Percentiles rank a stretch among this genome's conserved stretches.
Evolutionary conservation across 1,139 yeast genomes (phyloP).

Genomic region (Hemisphaericaspora lyxosophila): DNA sequence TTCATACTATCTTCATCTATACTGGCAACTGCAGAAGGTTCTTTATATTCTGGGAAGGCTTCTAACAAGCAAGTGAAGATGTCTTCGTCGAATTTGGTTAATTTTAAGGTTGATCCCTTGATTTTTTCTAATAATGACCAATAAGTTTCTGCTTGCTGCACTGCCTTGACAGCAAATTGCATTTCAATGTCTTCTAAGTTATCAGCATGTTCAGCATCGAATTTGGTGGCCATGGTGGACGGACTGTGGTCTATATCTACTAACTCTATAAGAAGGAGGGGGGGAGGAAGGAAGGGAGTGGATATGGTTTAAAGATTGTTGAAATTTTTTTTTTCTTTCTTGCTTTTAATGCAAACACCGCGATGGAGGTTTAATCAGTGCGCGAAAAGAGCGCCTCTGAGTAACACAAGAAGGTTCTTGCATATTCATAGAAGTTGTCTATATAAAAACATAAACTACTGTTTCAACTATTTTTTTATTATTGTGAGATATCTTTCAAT

Average conservation of each 20-base stretch:
- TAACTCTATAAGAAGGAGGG: too few species aligned
- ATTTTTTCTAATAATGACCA: constrained; percentile 76
- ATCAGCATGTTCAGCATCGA: constrained; percentile 57
- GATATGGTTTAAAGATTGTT: background rate
- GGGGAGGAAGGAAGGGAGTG: too few species aligned
- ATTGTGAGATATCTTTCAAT: constrained; percentile 20
- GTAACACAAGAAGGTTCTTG: background rate
- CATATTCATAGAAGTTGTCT: too few species aligned
- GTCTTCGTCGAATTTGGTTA: constrained; percentile 82
- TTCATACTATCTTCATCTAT: constrained; percentile 83
- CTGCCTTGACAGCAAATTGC: constrained; percentile 98
- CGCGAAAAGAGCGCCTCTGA: too few species aligned
- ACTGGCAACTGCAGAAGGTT: constrained; percentile 52
- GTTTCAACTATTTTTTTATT: background rate
- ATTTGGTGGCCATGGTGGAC: constrained; percentile 25
- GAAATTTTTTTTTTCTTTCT: background rate
- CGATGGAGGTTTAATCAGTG: background rate
- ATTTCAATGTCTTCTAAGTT: constrained; percentile 75
- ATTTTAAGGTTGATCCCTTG: constrained; percentile 74
- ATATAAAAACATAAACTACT: too few species aligned
- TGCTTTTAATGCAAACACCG: background rate
- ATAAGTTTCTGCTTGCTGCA: constrained; percentile 91
- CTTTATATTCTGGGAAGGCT: constrained; percentile 82
- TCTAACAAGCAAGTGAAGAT: constrained; percentile 66
- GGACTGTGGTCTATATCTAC: background rate